Base-by-base conservation (phyloP, 176 grass and related monocot genomes). In the Aegilops speltoides region DNA sequence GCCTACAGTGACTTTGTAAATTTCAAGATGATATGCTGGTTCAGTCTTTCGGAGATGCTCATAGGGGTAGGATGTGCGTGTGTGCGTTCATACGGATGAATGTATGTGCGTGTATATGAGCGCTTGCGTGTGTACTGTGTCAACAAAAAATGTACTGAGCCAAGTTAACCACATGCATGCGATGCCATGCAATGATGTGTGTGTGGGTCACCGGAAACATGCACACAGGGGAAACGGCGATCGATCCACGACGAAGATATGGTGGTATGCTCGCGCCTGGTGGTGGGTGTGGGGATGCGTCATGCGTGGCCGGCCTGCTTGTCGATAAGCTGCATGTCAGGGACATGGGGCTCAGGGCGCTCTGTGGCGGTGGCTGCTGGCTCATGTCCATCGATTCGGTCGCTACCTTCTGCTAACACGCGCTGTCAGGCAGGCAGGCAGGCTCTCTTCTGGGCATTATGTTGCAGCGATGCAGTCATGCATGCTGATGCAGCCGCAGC, bases 361-460 rank as follows among this genome's bases (percentile, higher is more conserved):
- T 5, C 22, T 73, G 69, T 73, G 69, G 33, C 50, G 5, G 52
- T 8, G 19, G 54, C 7, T 22, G 17, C 22, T 12, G 20, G 12
- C 6, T 72, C 68, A 23, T 41, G 31, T n/a, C 15, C 22, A 23
- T 46, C 71, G 23, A 17, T 22, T 23, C 36, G 69, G 22, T 22
- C 19, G 65, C 64, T 71, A 40, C 19, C 38, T 74, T 74, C 71
- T 74, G 71, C 38, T 13, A 43, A 33, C 19, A 5, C 33, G 69
- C 68, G 19, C 34, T 71, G 67, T 32, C 67, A 22, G 68, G 16
- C 50, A 17, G 16, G 16, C 50, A 54, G 16, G 50, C 50, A 54
- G 50, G 50, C 50, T 54, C 68, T 72, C 68, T 20, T 72, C 71
- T 74, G 71, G 71, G 38, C 13, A 41, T 74, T 74, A 74, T 74